These are phyloP conservation scores for Rhizodiscina lignyota DNA, from an alignment of 495 filamentous ascomycete species.

Conservation along the genomic window DNA sequence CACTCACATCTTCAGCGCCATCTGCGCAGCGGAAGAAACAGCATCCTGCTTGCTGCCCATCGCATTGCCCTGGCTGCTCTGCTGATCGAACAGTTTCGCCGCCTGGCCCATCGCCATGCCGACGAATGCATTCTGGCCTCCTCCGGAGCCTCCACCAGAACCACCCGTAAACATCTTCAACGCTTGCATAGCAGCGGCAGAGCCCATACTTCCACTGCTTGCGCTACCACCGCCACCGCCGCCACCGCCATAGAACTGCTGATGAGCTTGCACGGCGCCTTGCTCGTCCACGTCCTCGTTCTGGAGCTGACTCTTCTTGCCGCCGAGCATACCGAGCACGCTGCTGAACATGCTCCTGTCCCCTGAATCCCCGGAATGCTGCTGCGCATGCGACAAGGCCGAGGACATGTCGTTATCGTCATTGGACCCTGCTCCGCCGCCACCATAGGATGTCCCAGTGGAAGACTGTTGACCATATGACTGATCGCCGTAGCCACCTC, in stretches of 20 bases:
- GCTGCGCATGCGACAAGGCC: no score
- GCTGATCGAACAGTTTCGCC: slow-evolving; percentile 46
- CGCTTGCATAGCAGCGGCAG: slow-evolving; percentile 50
- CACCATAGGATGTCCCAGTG: slow-evolving; percentile 20
- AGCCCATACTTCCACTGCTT: slow-evolving; percentile 27
- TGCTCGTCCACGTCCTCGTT: slow-evolving; percentile 40
- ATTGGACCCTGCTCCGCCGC: slow-evolving; percentile 13
- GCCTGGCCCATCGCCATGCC: slow-evolving; percentile 55
- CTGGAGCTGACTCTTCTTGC: slow-evolving; percentile 24
- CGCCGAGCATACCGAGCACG: slow-evolving; percentile 29
- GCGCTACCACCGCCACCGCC: slow-evolving; percentile 14
- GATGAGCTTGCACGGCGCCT: slow-evolving; percentile 35
- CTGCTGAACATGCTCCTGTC: slow-evolving; percentile 29
- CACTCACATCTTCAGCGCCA: slow-evolving; percentile 57
- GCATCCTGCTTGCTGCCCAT: slow-evolving; percentile 40
- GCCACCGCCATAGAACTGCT: slow-evolving; percentile 33
- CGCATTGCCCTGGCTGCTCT: slow-evolving; percentile 16
- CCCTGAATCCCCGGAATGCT: slow-evolving; percentile 31
- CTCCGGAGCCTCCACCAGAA: slow-evolving; percentile 18
- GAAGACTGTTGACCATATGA: no score
- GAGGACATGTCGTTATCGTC: slow-evolving; percentile 19
- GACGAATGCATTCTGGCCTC: slow-evolving; percentile 41
- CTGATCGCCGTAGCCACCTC: slow-evolving; percentile 10
- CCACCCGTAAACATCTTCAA: slow-evolving; percentile 42
- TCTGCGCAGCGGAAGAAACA: slow-evolving; percentile 40